These are phyloP conservation scores for Reutealis trisperma DNA, from an alignment of 345 rosid genomes.

Conservation along the genomic window DNA sequence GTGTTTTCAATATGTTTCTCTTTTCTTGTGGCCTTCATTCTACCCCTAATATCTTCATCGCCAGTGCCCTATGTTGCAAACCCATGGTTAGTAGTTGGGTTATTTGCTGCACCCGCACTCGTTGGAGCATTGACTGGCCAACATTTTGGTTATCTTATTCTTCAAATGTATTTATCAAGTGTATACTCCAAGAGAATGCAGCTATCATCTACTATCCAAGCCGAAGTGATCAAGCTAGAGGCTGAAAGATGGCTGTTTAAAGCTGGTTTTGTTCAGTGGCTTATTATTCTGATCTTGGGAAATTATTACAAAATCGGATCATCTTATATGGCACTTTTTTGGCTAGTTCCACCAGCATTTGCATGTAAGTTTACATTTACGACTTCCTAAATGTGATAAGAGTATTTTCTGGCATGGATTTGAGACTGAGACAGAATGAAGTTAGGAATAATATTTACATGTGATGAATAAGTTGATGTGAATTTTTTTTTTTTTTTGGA, in stretches of 20 bases:
- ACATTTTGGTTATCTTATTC: constrained; percentile 66
- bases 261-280: constrained; percentile 87
- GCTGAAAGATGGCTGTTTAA: constrained; percentile 96
- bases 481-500: background rate
- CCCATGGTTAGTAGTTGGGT: constrained; percentile 80
- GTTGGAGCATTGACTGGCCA: constrained; percentile 90
- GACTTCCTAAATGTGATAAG: constrained; percentile 4
- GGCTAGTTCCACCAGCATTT: constrained; percentile 94
- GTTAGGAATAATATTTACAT: constrained; percentile 8
- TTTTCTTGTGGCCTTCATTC: constrained; percentile 59
- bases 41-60: constrained; percentile 68
- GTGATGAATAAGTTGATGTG: constrained; percentile 4
- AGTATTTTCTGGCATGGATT: background rate
- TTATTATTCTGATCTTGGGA: constrained; percentile 65
- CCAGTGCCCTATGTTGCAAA: constrained; percentile 79
- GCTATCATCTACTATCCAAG: constrained; percentile 45
- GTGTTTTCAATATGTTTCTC: constrained; percentile 78
- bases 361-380: constrained; percentile 66
- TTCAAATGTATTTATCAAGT: constrained; percentile 51
- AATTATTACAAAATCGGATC: constrained; percentile 78
- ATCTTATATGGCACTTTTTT: constrained; percentile 76
- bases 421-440: constrained; percentile 2
- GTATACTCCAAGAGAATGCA: constrained; percentile 50
- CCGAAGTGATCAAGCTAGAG: constrained; percentile 67
- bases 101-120: constrained; percentile 87